Evolutionary conservation across 129 eudicot species (phyloP).

Genomic region (Escallonia rubra): DNA sequence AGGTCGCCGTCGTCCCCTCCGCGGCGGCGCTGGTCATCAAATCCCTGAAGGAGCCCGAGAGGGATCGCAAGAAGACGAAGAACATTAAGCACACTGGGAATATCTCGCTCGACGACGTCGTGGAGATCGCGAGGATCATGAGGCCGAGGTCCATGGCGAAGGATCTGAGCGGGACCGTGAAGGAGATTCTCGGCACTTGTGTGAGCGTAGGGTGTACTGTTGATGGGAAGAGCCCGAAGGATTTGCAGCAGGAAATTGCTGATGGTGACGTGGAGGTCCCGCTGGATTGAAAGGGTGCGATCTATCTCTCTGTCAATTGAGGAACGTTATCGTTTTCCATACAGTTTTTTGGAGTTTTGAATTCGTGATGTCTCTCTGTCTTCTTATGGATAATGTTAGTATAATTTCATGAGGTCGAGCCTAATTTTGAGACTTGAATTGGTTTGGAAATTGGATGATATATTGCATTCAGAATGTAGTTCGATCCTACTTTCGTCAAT

Average conservation of each 20-base stretch:
- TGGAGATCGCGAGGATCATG: conserved; percentile 73
- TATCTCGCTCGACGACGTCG: conserved; percentile 58
- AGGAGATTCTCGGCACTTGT: conserved; percentile 75
- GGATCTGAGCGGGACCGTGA: conserved; percentile 63
- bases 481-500: no score
- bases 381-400: no score
- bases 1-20: conserved; percentile 83
- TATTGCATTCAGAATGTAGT: no score
- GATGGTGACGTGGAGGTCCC: conserved; percentile 69
- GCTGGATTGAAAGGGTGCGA: conserved; percentile 26
- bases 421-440: no score
- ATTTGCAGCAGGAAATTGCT: conserved; percentile 63
- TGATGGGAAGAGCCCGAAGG: conserved; percentile 69
- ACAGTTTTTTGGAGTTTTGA: neutral
- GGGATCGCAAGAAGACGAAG: conserved; percentile 70
- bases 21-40: conserved; percentile 89
- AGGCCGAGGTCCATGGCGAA: conserved; percentile 69
- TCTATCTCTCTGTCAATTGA: neutral
- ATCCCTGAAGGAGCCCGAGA: conserved; percentile 79
- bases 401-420: no score
- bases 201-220: conserved; percentile 73
- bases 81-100: conserved; percentile 70
- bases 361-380: no score
- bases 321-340: neutral
- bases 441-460: no score